Evolutionary conservation across 805 yeast genomes (phyloP).

Genomic region (Hanseniaspora lindneri): DNA sequence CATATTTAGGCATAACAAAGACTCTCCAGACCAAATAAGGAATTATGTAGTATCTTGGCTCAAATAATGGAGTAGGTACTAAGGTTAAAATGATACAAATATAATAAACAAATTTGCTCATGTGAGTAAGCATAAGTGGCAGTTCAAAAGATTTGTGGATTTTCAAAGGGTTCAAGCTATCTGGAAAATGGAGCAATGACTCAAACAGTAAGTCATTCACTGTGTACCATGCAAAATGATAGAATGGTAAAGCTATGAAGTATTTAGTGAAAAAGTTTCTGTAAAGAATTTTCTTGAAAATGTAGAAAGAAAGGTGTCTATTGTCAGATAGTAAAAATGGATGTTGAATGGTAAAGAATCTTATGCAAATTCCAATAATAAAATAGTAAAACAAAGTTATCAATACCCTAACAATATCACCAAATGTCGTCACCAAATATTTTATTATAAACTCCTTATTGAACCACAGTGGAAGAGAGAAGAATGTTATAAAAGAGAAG

Average conservation of each 20-base stretch:
- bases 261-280: constrained; percentile 36
- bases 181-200: constrained; percentile 28
- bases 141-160: constrained; percentile 28
- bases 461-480: constrained; percentile 68
- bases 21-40: constrained; percentile 71
- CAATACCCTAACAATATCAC: constrained; percentile 21
- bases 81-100: constrained; percentile 48
- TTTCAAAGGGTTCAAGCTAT: constrained; percentile 30
- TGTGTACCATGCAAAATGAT: constrained; percentile 46
- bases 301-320: constrained; percentile 82
- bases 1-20: constrained; percentile 34
- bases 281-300: constrained; percentile 54
- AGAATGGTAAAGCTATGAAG: constrained; percentile 48
- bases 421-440: constrained; percentile 30
- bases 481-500: constrained; percentile 45
- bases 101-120: constrained; percentile 41
- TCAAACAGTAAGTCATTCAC: constrained; percentile 30
- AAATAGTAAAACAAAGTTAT: constrained; percentile 26
- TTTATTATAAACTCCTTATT: constrained; percentile 32
- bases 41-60: constrained; percentile 81
- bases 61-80: constrained; percentile 84
- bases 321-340: constrained; percentile 90
- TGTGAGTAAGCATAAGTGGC: constrained; percentile 35
- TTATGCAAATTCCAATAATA: constrained; percentile 37
- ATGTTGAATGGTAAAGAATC: constrained; percentile 61